Conservation (phyloP, 1,139 yeast species). For the Tardiomyces digboiensis region DNA sequence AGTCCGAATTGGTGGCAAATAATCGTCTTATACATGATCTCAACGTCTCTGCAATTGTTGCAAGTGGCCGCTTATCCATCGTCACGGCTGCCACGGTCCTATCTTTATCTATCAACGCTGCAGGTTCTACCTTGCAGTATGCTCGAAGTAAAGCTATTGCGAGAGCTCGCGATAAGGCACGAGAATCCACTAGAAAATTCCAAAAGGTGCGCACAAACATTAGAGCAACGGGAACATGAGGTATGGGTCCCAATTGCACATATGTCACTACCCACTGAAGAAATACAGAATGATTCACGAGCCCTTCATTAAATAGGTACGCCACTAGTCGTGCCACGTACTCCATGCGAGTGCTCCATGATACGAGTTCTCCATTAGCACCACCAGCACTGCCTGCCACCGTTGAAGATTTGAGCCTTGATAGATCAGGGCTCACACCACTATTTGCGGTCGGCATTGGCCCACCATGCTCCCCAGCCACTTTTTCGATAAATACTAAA, state of each 20-base stretch:
- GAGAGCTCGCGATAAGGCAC: slow-evolving; percentile 44
- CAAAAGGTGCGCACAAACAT: slow-evolving; percentile 61
- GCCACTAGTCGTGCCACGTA: slow-evolving; percentile 53
- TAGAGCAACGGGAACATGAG: slow-evolving; percentile 44
- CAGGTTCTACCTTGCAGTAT: not conserved
- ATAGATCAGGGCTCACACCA: not conserved
- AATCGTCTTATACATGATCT: slow-evolving; percentile 22
- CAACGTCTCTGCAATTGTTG: not conserved
- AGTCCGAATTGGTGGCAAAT: slow-evolving; percentile 48
- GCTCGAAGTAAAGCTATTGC: slow-evolving; percentile 34
- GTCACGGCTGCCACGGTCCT: not conserved
- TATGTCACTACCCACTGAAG: slow-evolving; percentile 53
- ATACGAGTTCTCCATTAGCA: slow-evolving; percentile 15
- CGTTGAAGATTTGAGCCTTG: not conserved
- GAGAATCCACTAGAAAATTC: slow-evolving; percentile 38
- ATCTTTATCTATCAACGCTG: not conserved
- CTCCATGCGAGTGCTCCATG: slow-evolving; percentile 44
- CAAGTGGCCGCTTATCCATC: not conserved
- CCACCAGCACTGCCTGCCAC: slow-evolving; percentile 11
- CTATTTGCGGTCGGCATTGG: not conserved
- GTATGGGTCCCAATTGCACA: slow-evolving; percentile 38
- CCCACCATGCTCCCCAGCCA: slow-evolving; percentile 14
- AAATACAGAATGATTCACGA: slow-evolving; percentile 54
- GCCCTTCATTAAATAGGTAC: slow-evolving; percentile 55
- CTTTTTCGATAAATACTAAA: slow-evolving; percentile 46